Conservation (phyloP, 1,284 basidiomycete genomes). For the Heterobasidion parviporum region DNA sequence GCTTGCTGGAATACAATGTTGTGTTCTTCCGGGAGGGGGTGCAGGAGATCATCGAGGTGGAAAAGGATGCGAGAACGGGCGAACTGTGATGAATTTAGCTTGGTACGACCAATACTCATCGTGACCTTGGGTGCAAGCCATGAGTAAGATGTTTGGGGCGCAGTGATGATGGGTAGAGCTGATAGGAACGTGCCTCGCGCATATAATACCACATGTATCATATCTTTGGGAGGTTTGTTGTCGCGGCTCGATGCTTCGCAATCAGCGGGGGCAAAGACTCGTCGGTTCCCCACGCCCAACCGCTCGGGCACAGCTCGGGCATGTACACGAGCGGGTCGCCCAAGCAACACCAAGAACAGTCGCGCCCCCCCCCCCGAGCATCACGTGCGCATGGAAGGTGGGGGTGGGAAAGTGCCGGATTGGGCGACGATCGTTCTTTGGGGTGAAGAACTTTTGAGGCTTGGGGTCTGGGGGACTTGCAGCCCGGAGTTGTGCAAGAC, state of each 20-base stretch:
- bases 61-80: constrained; percentile 39
- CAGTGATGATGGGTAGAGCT: neutral
- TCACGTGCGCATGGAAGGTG: neutral
- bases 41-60: constrained; percentile 68
- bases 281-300: no score
- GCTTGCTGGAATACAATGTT: constrained; percentile 90
- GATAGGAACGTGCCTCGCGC: no score
- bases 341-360: neutral
- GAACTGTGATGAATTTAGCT: neutral
- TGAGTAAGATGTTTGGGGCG: neutral
- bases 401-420: neutral
- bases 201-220: no score
- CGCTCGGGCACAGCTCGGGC: neutral
- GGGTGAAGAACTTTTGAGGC: neutral
- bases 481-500: neutral
- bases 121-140: neutral
- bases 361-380: neutral
- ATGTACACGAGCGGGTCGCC: neutral
- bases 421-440: neutral
- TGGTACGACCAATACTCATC: neutral
- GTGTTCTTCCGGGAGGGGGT: constrained; percentile 79
- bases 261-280: no score
- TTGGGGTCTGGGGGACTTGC: neutral
- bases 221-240: no score
- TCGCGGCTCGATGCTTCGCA: no score